phyloP scores from a whole-genome alignment of 1,284 basidiomycete genomes.

The Dichomitus squalens region DNA sequence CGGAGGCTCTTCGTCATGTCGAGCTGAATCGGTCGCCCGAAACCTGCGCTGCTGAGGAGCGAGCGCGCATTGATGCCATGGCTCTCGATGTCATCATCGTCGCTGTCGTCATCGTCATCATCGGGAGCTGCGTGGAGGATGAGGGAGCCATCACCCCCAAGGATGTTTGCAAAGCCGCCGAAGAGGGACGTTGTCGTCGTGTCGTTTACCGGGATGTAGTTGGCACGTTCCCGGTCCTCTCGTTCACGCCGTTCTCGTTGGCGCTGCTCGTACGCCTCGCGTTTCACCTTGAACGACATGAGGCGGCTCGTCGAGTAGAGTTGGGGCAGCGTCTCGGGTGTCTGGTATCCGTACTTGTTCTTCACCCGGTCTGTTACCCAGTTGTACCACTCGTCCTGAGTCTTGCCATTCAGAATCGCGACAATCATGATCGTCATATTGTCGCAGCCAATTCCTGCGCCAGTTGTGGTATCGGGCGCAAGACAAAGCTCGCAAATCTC shows the following conservation, averaged over 20 bases:
- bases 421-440: constrained; percentile 98
- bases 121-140: constrained; percentile 29
- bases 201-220: constrained; percentile 10
- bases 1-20: constrained; percentile 60
- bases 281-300: constrained; percentile 58
- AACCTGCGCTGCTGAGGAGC: constrained; percentile 47
- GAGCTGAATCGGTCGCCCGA: constrained; percentile 33
- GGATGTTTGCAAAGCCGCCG: constrained; percentile 40
- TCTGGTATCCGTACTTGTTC: constrained; percentile 69
- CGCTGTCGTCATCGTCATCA: constrained; percentile 57
- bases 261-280: constrained; percentile 53
- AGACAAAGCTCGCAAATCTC: constrained; percentile 93
- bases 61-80: constrained; percentile 41
- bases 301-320: constrained; percentile 67
- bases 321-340: constrained; percentile 68
- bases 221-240: constrained; percentile 35
- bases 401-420: constrained; percentile 85
- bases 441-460: constrained; percentile 94
- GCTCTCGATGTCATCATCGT: constrained; percentile 46
- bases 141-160: constrained; percentile 35
- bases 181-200: constrained; percentile 37
- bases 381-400: constrained; percentile 89
- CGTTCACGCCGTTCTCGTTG: constrained; percentile 44
- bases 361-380: constrained; percentile 91
- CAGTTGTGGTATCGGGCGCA: constrained; percentile 91